Evolutionary conservation across 192 early-diverging fungal genomes (phyloP), one percentile per base, ranked within the genome.

Genomic region (Helicostylum pulchrum): DNA sequence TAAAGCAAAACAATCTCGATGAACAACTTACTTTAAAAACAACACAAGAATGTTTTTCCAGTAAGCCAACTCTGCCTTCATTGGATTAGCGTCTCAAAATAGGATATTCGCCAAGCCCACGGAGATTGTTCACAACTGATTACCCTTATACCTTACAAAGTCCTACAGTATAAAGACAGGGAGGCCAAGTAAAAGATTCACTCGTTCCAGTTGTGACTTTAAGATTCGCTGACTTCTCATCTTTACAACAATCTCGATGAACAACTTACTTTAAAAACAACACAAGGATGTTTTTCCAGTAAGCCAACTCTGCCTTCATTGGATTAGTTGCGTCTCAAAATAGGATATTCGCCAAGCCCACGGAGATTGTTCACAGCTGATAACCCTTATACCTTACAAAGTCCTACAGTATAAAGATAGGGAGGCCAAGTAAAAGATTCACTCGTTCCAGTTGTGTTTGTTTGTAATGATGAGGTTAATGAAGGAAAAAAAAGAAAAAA

Each of bases 131-230:
- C 46, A 47, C 46, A 47, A 47, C 46, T 15, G 12, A 47, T 47
- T 47, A 47, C 46, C 46, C 14, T 47, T 47, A 47, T 47, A 47
- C 46, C 46, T 47, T 47, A 47, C 46, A 12, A 47, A 47, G 46
- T 47, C 46, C 46, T 47, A 47, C 46, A 47, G 46, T 47, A 47
- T 47, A 47, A 47, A 47, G 46, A 47, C n/a, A 47, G n/a, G 46
- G 46, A 47, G 46, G 4, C 46, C 46, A 47, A 47, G 46, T 2
- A 47, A 47, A 47, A 17, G 0, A 47, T 47, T 47, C 46, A 17
- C 46, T 47, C 46, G 46, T 0, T 47, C 46, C 46, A 15, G n/a
- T 47, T 47, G 46, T 47, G 46, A 5, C 36, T 39, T 39, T 4
- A 39, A 39, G 36, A 39, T 39, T 39, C 6, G 36, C 36, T 39